Evolutionary conservation across 163 green algal species (phyloP).

Genomic region (Chlorella variabilis): DNA sequence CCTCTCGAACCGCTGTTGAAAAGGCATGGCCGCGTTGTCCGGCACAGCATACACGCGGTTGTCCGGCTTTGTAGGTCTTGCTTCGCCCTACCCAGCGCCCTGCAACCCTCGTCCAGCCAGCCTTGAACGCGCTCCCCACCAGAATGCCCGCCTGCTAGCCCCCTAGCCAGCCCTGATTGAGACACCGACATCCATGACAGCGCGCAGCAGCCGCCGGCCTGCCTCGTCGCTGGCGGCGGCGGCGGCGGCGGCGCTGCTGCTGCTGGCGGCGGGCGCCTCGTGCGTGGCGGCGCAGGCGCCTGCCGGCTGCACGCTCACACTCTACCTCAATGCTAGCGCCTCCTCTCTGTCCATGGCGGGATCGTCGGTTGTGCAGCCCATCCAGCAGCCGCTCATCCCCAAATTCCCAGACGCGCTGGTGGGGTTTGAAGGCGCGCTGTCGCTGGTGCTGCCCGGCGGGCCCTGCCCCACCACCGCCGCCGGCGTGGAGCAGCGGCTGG

Average conservation of each 20-base stretch:
- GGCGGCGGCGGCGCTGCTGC: background rate
- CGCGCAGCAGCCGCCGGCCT: background rate
- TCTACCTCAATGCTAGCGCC: background rate
- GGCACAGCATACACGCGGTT: too few species aligned
- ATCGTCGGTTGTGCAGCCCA: background rate
- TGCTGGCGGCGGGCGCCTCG: background rate
- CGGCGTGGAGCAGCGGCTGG: constrained; percentile 6
- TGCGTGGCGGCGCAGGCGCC: background rate
- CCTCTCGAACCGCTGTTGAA: too few species aligned
- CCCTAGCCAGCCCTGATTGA: too few species aligned
- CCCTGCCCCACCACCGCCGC: constrained; percentile 32
- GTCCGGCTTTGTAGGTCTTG: too few species aligned
- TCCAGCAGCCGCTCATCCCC: background rate
- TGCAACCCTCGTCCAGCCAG: too few species aligned
- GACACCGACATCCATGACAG: background rate
- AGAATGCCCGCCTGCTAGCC: too few species aligned
- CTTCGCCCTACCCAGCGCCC: too few species aligned
- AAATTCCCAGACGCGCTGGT: constrained; percentile 1
- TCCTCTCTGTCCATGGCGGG: background rate
- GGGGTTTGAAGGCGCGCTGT: constrained; percentile 11
- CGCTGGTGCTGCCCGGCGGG: constrained; percentile 10
- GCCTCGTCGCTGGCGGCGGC: background rate
- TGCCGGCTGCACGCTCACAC: background rate
- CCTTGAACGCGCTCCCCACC: too few species aligned
- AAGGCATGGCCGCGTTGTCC: too few species aligned